phyloP scores from a whole-genome alignment of 257 asterid genomes.

The Ilex aquifolium region DNA sequence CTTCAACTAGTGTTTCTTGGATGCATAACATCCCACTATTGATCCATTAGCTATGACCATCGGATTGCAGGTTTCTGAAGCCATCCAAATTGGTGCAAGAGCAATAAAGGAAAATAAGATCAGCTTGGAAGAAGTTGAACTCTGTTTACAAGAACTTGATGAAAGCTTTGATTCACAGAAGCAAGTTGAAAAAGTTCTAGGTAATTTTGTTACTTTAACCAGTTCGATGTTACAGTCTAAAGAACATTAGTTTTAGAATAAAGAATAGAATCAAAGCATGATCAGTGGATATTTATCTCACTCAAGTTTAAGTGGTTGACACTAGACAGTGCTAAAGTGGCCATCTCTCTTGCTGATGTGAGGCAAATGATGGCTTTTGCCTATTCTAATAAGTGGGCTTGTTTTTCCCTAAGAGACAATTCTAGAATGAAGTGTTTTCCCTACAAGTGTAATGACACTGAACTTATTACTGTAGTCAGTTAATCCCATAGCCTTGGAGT shows the following conservation, averaged over 20 bases:
- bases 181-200: conserved; percentile 55
- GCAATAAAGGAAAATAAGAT: conserved; percentile 57
- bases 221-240: conserved; percentile 2
- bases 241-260: background rate
- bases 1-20: background rate
- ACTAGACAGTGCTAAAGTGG: background rate
- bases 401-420: too few species aligned
- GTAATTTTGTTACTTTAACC: conserved; percentile 23
- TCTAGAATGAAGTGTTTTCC: too few species aligned
- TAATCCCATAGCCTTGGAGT: too few species aligned
- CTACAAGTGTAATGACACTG: too few species aligned
- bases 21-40: background rate
- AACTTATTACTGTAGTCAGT: too few species aligned
- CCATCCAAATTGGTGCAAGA: conserved; percentile 54
- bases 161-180: conserved; percentile 55
- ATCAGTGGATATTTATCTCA: background rate
- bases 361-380: background rate
- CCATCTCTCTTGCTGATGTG: background rate
- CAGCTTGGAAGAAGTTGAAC: conserved; percentile 58
- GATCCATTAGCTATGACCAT: conserved; percentile 10
- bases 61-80: conserved; percentile 61
- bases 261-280: background rate
- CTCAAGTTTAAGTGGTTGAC: background rate
- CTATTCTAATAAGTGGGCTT: too few species aligned
- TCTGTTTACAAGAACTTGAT: conserved; percentile 59